Evolutionary conservation across 768 basidiomycete species (phyloP), one percentile per base, ranked within the genome.

Genomic region (Gyrodon lividus): DNA sequence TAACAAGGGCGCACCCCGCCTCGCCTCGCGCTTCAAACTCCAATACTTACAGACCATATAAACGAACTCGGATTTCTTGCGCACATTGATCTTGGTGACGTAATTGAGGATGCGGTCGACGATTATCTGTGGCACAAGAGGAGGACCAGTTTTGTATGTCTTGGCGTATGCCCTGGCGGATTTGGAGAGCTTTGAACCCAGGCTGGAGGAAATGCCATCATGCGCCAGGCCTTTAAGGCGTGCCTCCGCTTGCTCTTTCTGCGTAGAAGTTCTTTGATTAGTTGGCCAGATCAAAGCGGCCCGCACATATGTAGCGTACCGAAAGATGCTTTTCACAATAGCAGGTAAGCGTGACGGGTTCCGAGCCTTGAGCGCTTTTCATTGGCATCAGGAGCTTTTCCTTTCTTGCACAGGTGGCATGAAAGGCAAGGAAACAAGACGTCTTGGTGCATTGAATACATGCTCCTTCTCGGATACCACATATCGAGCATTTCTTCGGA

Each of bases 391-490:
- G 68, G 3, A 95, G 66, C 59, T 88, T 92, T 60, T 89, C 83
- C 58, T 87, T 88, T 13, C 96, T 78, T 1, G 94, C 97, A 63
- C 97, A 99, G 0, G 96, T 95, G 1, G 89, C 80, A 65, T 99
- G 97, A 61, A 97, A 99, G 0, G 97, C 95, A 14, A 88, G 77
- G 67, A 91, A 94, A 72, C 97, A 98, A 1, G 84, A 87, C 2
- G 81, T 75, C 70, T 92, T 96, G 47, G 84, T 86, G 68, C 97
- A 99, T 68, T 98, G 97, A 39, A 99, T 96, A 67, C 96, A 98
- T 0, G 96, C 95, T 5, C 96, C 96, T 45, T 76, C 71, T 52
- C 68, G 73, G 52, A 72, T 71, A 56, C 74, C 81, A 60, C 87
- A 89, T 34, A 88, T 65, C 5, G 81, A 80, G 60, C 87, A 89